These are phyloP conservation scores for Irpex sp. DNA, from an alignment of 1,284 basidiomycete genomes.

Conservation along the genomic window DNA sequence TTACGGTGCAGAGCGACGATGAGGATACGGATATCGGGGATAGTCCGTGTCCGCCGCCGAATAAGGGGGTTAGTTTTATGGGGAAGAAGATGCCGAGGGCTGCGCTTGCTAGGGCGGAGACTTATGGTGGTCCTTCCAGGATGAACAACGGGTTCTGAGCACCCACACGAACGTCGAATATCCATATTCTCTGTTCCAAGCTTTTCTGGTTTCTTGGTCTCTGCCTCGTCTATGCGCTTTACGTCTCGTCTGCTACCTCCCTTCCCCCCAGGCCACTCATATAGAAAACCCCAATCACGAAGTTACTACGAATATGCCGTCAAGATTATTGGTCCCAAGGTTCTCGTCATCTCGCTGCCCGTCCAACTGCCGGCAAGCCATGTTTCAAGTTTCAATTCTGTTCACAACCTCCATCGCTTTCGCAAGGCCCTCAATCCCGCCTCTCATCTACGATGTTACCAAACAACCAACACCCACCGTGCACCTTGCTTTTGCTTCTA, in stretches of 20 bases:
- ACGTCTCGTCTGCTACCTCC: background rate
- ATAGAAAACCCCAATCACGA: background rate
- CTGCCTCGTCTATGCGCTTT: background rate
- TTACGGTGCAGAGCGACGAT: conserved; percentile 45
- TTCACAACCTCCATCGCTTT: too few relatives aligned
- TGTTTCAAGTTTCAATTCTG: too few relatives aligned
- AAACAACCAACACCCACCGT: background rate
- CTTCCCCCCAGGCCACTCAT: background rate
- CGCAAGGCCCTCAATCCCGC: too few relatives aligned
- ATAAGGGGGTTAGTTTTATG: conserved; percentile 48
- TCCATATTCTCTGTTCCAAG: background rate
- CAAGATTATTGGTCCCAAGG: background rate
- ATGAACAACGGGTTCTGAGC: conserved; percentile 21
- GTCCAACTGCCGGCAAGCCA: background rate
- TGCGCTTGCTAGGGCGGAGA: conserved; percentile 56
- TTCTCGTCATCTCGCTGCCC: background rate
- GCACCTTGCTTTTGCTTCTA: background rate
- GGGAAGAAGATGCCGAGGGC: conserved; percentile 48
- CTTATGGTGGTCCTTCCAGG: conserved; percentile 56
- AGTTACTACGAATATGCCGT: background rate
- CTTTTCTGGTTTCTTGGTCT: background rate
- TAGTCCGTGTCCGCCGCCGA: conserved; percentile 77
- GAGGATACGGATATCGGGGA: conserved; percentile 75
- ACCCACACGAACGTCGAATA: background rate
- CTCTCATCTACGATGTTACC: too few relatives aligned